Base-by-base conservation (phyloP, 2,329 filamentous ascomycete species). In the Phoma sp. region DNA sequence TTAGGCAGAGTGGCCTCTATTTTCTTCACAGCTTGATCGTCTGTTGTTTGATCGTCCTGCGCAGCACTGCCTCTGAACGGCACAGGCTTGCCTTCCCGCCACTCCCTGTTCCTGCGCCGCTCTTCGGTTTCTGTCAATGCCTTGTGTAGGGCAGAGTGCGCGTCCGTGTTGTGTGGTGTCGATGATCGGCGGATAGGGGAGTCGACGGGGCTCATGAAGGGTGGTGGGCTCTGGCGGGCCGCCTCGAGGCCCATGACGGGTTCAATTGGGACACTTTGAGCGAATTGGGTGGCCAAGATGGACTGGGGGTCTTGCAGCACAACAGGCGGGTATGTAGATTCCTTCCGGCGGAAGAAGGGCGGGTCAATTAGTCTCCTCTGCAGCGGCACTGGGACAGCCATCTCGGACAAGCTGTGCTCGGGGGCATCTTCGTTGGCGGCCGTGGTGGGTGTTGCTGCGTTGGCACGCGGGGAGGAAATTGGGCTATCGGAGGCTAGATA, bases 1-100 rank as follows among this genome's bases (percentile, higher is more conserved):
- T 84, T 84, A 36, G 84, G 78, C 52, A 88, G 68, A 27, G 84
- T 86, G 14, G 85, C 86, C 69, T 87, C 83, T 56, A 88, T 87
- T 38, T 84, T 82, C 69, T 84, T 85, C 49, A 87, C 85, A 23
- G 86, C 80, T 41, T 79, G 78, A 30, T 75, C 70, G 38, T 79
- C 79, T 50, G 75, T 70, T 63, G 75, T 78, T 10, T 74, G 66
- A 54, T 75, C 78, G 33, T 77, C 74, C 36, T 75, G 56, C 43
- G 61, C 52, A 59, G 69, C 59, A 63, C 68, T 62, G 71, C 71
- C 52, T 66, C 71, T 64, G 71, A 76, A 56, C 61, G 73, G 72
- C 64, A 79, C 76, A 5, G 78, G 77, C 53, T 80, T 78, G 14
- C 79, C 79, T 62, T 78, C 70, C 25, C 79, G 72, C 80, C 80